Percentiles rank a stretch among this genome's conserved stretches.
Evolutionary conservation across 1,139 yeast species (phyloP).

Genomic region (Suhomyces chickasaworum): DNA sequence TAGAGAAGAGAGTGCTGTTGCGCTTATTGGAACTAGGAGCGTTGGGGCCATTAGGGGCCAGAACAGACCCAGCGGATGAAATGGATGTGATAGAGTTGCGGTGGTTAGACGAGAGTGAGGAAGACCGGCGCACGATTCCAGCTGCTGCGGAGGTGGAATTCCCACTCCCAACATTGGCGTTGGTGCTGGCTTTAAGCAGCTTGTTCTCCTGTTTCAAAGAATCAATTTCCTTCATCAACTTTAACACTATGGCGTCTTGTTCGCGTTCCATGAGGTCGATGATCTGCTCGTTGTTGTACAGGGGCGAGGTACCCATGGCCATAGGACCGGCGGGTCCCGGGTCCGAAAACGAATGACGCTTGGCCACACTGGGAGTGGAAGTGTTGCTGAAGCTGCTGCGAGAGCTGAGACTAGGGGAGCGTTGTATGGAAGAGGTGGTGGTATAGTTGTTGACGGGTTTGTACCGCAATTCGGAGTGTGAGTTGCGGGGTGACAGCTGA

Average conservation of each 20-base stretch:
- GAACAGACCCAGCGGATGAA: constrained; percentile 7
- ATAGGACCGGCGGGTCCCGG: constrained; percentile 3
- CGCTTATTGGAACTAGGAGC: constrained; percentile 15
- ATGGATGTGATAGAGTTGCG: constrained; percentile 19
- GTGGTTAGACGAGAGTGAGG: constrained; percentile 19
- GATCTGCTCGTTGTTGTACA: constrained; percentile 39
- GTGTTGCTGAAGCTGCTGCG: constrained; percentile 12
- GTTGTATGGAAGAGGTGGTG: constrained; percentile 14
- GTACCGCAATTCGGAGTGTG: constrained; percentile 10
- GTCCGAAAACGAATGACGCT: constrained; percentile 15
- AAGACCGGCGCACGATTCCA: constrained; percentile 17
- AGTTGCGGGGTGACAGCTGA: constrained; percentile 12
- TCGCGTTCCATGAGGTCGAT: constrained; percentile 68
- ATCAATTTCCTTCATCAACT: constrained; percentile 57
- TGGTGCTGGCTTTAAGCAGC: constrained; percentile 21
- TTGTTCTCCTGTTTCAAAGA: constrained; percentile 54
- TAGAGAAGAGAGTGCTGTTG: constrained; percentile 16
- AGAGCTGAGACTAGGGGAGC: constrained; percentile 18
- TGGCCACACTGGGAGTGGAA: constrained; percentile 13
- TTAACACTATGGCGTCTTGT: constrained; percentile 66
- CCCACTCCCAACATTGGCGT: too few species aligned
- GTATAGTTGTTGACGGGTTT: constrained; percentile 16
- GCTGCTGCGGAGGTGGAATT: too few species aligned
- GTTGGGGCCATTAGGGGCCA: constrained; percentile 10
- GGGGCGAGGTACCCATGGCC: constrained; percentile 2